phyloP scores from a whole-genome alignment of 2,329 filamentous ascomycete genomes.

The Cladosporium sp. region DNA sequence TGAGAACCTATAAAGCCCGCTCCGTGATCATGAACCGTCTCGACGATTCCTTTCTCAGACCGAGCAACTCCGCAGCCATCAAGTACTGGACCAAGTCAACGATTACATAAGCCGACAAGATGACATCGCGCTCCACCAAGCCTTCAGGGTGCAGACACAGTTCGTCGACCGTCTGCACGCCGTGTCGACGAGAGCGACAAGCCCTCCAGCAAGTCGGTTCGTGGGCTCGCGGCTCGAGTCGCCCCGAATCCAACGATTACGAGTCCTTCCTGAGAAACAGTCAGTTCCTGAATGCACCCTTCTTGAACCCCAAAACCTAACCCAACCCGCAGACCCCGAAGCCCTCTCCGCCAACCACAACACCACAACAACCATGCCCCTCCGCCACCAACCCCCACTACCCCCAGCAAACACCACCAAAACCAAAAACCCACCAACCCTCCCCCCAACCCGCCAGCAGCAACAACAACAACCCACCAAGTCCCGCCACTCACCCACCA shows the following conservation, averaged over 20 bases:
- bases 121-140: neutral
- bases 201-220: neutral
- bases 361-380: neutral
- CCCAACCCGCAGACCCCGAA: neutral
- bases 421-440: neutral
- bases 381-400: neutral
- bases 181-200: neutral
- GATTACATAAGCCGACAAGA: neutral
- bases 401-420: neutral
- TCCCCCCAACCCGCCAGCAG: neutral
- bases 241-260: neutral
- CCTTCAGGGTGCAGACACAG: neutral
- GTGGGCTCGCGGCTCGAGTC: neutral
- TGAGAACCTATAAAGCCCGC: too few relatives aligned
- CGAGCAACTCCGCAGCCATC: neutral
- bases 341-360: neutral
- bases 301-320: neutral
- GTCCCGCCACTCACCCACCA: neutral
- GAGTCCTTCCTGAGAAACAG: constrained; percentile 1
- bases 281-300: neutral
- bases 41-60: neutral
- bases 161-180: neutral
- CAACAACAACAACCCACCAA: neutral
- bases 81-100: neutral
- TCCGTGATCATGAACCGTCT: neutral